Evolutionary conservation across 306 rosid species (phyloP), one percentile per base, ranked within the genome.

Genomic region (Prunus dulcis): DNA sequence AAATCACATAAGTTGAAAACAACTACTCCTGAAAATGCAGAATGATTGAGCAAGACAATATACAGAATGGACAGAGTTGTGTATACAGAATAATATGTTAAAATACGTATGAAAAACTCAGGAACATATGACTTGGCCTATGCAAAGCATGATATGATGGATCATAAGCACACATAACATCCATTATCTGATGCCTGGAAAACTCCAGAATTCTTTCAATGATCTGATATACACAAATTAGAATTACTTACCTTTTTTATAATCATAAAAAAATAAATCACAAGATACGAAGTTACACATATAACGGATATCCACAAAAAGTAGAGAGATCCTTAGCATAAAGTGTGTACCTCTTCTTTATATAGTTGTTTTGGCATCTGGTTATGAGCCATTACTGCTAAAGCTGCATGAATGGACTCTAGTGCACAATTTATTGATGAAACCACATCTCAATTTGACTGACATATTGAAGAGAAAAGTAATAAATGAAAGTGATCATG

Each of bases 161-260:
- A 83, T 95, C 99, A 80, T 82, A 88, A 72, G 96, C 97, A 84
- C 92, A 95, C 97, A 95, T 92, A 22, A 92, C 80, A 87, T 92
- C 99, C 92, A 86, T 87, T 77, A 95, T 88, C 81, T 95, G 99
- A 87, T 46, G 97, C 87, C 93, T 85, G 64, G 97, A 87, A 53
- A 95, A 90, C 91, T 95, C 99, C 77, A 95, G 87, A 88, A 92
- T 91, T 84, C 99, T 89, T 84, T 95, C 99, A 67, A 95, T 95
- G 78, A 90, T 86, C 99, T 95, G 89, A 72, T 27, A 76, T 8
- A 71, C 34, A 70, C 45, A 80, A 74, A 67, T 22, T 28, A 77
- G 61, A 78, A 55, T 73, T 52, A 86, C 30, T 65, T 70, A 74
- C 66, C 67, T 65, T 15, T 73, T 63, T 56, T 32, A 12, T 58